Base-by-base conservation (phyloP, 2,329 filamentous ascomycete species). In the Aureobasidium sp. region DNA sequence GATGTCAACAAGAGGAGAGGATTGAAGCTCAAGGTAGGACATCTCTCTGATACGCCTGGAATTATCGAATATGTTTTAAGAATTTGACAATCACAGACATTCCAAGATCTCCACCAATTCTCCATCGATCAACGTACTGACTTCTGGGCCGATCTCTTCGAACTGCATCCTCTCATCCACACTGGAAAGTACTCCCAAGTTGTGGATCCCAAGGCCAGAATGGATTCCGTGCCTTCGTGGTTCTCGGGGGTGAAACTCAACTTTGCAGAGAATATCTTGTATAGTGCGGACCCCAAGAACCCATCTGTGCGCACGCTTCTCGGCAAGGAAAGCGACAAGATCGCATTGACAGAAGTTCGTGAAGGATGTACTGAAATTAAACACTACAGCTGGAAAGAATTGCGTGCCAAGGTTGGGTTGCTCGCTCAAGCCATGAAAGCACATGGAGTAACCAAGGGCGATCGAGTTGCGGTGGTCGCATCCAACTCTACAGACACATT, bases 191-290 rank as follows among this genome's bases (percentile, higher is more conserved):
- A 71, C 64, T 57, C 53, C 20, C 57, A 72, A 66, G 72, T 88
- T 1, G 86, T 94, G 3, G 89, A 95, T 70, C 86, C 90, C 68
- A 78, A 77, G 0, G 79, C 82, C 1, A 84, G 86, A 1, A 90
- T 95, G 72, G 86, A 90, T 64, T 78, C 79, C 17, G 80, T 93
- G 5, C 90, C 90, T 0, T 76, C 79, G 44, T 95, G 90, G 90
- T 95, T 94, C 72, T 76, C 84, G 1, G 90, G 90, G 34, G 80
- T 91, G 1, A 75, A 78, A 5, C 73, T 94, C 67, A 95, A 91
- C 69, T 93, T 87, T 70, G 87, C 89, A 5, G 90, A 95, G 75
- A 95, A 94, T 70, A 74, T 91, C 29, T 83, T 96, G 29, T 92
- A 84, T 76, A 81, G 81, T 1, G 71, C 72, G 3, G 70, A 74